Percentiles rank a stretch among this genome's conserved stretches.
Evolutionary conservation across 495 filamentous ascomycete species (phyloP).

Genomic region (Physcia stellaris): DNA sequence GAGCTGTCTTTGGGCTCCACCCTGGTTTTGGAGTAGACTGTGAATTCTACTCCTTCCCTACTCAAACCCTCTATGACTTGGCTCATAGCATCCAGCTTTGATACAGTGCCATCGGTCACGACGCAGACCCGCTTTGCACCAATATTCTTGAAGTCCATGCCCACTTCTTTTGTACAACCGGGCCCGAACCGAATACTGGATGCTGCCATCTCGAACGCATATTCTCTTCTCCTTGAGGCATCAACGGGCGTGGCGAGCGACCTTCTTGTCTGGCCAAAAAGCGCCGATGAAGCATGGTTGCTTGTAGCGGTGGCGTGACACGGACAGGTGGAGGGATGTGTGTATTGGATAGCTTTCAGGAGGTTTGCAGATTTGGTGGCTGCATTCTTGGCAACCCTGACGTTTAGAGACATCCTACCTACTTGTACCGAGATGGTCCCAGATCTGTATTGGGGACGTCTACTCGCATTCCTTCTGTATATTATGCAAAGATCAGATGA

Average conservation of each 20-base stretch:
- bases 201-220: constrained; percentile 95
- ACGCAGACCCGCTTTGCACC: constrained; percentile 73
- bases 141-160: constrained; percentile 95
- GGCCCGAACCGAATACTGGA: constrained; percentile 88
- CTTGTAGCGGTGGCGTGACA: constrained; percentile 79
- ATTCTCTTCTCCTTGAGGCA: constrained; percentile 66
- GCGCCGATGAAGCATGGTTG: constrained; percentile 36
- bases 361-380: constrained; percentile 68
- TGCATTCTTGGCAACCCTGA: constrained; percentile 52
- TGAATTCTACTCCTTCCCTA: constrained; percentile 62
- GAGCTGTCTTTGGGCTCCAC: constrained; percentile 91
- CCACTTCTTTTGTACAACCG: constrained; percentile 91
- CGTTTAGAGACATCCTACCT: constrained; percentile 13
- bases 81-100: constrained; percentile 70
- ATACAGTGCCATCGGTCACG: constrained; percentile 74
- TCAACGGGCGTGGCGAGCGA: constrained; percentile 64
- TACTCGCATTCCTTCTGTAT: no score
- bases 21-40: constrained; percentile 61
- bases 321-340: constrained; percentile 79
- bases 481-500: no score
- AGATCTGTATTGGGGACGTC: no score
- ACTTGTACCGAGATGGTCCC: no score
- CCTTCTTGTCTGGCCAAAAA: constrained; percentile 42
- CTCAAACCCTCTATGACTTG: constrained; percentile 66
- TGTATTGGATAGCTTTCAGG: constrained; percentile 77